Evolutionary conservation across 1,139 yeast species (phyloP).

Genomic region (Yamadazyma friedrichii): DNA sequence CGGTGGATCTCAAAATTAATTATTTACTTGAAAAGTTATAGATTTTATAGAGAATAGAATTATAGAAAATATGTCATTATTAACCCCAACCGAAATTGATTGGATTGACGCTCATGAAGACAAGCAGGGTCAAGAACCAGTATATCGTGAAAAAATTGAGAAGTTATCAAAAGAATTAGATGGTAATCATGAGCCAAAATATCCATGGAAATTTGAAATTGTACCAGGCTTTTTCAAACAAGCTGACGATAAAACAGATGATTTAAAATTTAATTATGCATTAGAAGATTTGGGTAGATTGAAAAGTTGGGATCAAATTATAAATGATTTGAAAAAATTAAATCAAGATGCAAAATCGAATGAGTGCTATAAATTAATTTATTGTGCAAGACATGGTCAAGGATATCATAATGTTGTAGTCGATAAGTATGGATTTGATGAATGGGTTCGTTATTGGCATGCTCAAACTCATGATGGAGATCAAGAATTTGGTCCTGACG

Average conservation of each 20-base stretch:
- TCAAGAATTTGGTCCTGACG: slow-evolving; percentile 65
- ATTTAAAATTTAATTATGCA: slow-evolving; percentile 46
- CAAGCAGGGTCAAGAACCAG: slow-evolving; percentile 9
- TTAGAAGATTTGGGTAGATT: slow-evolving; percentile 48
- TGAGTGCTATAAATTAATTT: slow-evolving; percentile 54
- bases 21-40: no score
- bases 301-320: slow-evolving; percentile 47
- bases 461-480: slow-evolving; percentile 53
- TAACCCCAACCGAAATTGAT: slow-evolving; percentile 35
- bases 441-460: slow-evolving; percentile 64
- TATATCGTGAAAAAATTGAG: slow-evolving; percentile 10
- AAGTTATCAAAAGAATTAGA: slow-evolving; percentile 4
- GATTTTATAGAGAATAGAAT: neutral
- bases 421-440: slow-evolving; percentile 53
- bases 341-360: slow-evolving; percentile 34
- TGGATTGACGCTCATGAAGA: slow-evolving; percentile 35
- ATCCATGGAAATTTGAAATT: slow-evolving; percentile 45
- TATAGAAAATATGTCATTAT: slow-evolving; percentile 18
- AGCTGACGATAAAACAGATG: slow-evolving; percentile 47
- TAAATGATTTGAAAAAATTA: slow-evolving; percentile 32
- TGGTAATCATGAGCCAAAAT: slow-evolving; percentile 1
- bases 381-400: slow-evolving; percentile 76
- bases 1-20: no score
- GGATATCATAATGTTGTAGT: slow-evolving; percentile 70
- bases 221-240: slow-evolving; percentile 59